Evolutionary conservation across 78 protist genomes (phyloP).

Genomic region (Chrysochromulina parva): DNA sequence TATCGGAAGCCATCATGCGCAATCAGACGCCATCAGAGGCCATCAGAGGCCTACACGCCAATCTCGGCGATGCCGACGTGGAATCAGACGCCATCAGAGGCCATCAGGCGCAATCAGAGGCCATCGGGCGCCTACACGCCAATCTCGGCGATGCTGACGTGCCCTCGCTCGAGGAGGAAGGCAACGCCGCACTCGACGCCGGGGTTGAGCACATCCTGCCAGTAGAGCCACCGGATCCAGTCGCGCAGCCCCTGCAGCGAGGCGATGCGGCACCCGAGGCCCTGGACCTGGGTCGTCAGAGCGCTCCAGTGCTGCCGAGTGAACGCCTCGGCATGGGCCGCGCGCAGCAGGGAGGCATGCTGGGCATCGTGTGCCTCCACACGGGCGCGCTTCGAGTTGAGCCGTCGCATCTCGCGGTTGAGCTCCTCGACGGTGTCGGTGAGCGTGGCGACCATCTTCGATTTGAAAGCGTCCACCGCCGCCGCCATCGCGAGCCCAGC

Average conservation of each 20-base stretch:
- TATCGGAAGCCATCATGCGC: no score
- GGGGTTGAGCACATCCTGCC: neutral
- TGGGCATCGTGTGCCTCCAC: neutral
- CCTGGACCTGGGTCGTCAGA: neutral
- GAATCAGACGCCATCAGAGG: no score
- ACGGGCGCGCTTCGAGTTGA: neutral
- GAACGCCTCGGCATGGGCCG: neutral
- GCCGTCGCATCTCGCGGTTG: neutral
- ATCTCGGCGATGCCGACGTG: no score
- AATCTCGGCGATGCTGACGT: neutral
- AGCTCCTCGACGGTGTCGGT: neutral
- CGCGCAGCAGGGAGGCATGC: neutral
- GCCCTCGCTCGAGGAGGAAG: neutral
- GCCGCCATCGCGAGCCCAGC: neutral
- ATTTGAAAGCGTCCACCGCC: neutral
- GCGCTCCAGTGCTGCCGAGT: neutral
- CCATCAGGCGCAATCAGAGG: no score
- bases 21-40: no score
- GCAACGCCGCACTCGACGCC: neutral
- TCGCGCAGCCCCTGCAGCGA: neutral
- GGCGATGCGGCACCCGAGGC: no score
- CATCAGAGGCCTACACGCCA: no score
- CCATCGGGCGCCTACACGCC: neutral
- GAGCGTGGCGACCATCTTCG: neutral
- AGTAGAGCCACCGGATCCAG: slow-evolving; percentile 27